phyloP scores from a whole-genome alignment of 176 grass and related monocot genomes.

The Raddia guianensis region DNA sequence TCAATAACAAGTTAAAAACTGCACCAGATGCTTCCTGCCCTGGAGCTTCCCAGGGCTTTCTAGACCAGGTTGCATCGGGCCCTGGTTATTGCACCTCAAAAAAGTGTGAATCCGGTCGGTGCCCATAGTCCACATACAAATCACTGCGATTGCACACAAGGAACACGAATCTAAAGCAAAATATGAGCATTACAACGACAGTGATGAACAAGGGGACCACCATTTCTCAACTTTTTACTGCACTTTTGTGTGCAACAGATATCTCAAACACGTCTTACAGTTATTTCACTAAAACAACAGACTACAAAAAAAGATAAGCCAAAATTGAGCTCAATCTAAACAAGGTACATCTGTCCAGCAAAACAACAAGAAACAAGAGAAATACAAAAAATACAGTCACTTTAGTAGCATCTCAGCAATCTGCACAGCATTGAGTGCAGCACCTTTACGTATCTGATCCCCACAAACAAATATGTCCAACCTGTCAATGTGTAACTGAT shows the following conservation, averaged over 20 bases:
- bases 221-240: slow-evolving; percentile 8
- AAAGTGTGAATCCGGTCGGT: not conserved
- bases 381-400: slow-evolving; percentile 28
- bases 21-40: not conserved
- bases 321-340: slow-evolving; percentile 39
- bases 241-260: slow-evolving; percentile 27
- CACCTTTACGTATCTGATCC: slow-evolving; percentile 99
- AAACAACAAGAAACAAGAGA: not conserved
- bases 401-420: slow-evolving; percentile 94
- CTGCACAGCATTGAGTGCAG: slow-evolving; percentile 91
- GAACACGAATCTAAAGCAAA: not conserved
- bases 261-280: not conserved
- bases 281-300: slow-evolving; percentile 32
- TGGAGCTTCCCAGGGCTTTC: not conserved
- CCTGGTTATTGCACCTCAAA: not conserved
- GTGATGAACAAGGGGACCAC: not conserved
- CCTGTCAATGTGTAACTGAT: slow-evolving; percentile 48
- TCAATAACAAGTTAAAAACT: not conserved
- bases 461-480: slow-evolving; percentile 97
- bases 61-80: slow-evolving; percentile 15
- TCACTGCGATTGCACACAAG: not conserved
- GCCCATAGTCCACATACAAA: slow-evolving; percentile 7
- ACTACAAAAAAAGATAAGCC: slow-evolving; percentile 18
- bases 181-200: not conserved
- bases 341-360: slow-evolving; percentile 19